These are phyloP conservation scores for Eremothecium cymbalariae DNA, from an alignment of 1,139 yeast genomes.

Conservation along the genomic window DNA sequence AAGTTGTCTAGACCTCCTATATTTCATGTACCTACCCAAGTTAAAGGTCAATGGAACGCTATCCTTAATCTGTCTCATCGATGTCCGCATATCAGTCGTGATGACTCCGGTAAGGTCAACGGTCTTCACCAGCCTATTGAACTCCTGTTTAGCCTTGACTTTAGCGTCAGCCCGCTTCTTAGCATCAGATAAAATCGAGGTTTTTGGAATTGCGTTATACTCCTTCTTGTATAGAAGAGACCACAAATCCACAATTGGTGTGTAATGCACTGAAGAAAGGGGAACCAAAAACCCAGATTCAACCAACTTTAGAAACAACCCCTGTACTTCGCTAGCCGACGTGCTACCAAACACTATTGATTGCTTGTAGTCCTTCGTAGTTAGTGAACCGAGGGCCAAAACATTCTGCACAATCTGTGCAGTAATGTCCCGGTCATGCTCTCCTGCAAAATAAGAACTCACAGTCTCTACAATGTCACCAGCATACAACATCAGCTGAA, in stretches of 20 bases:
- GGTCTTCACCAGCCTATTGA: conserved; percentile 20
- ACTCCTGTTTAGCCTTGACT: conserved; percentile 42
- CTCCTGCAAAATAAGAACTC: conserved; percentile 13
- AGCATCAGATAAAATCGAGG: conserved; percentile 49
- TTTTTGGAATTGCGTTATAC: conserved; percentile 43
- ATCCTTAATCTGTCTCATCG: conserved; percentile 38
- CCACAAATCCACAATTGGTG: conserved; percentile 52
- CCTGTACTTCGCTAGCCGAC: conserved; percentile 16
- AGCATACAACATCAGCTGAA: conserved; percentile 56
- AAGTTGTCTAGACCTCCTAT: conserved; percentile 57
- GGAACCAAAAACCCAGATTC: conserved; percentile 50
- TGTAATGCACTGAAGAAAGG: conserved; percentile 33
- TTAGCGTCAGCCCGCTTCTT: conserved; percentile 61
- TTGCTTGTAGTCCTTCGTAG: conserved; percentile 50
- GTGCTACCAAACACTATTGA: conserved; percentile 28
- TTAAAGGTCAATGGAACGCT: conserved; percentile 53
- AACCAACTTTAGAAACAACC: conserved; percentile 24
- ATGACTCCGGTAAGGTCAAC: conserved; percentile 36
- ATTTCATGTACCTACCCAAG: conserved; percentile 58
- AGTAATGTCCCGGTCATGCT: conserved; percentile 39
- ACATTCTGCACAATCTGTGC: conserved; percentile 64
- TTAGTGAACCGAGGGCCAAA: conserved; percentile 53
- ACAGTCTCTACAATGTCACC: conserved; percentile 65
- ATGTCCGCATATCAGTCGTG: conserved; percentile 32
- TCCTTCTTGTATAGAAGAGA: conserved; percentile 44